Percentiles rank a stretch among this genome's conserved stretches.
phyloP scores from a whole-genome alignment of 192 early-diverging fungal genomes.

The Chytriomyces sp. region DNA sequence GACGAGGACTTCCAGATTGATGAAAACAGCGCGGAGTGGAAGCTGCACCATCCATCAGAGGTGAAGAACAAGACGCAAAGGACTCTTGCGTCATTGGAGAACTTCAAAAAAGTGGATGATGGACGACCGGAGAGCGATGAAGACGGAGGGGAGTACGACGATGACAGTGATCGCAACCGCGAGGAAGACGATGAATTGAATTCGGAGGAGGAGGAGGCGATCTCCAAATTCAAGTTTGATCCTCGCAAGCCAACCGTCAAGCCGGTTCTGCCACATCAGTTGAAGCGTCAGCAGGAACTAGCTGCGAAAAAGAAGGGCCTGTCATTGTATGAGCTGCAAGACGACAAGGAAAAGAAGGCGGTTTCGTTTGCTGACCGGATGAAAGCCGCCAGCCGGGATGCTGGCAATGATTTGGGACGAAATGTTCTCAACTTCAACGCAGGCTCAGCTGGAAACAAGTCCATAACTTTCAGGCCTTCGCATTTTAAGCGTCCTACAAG shows the following conservation, averaged over 20 bases:
- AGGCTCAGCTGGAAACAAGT: constrained; percentile 33
- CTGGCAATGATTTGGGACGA: neutral
- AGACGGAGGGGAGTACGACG: constrained; percentile 9
- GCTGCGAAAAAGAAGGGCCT: constrained; percentile 25
- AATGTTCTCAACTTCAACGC: constrained; percentile 3
- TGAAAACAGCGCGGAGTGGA: constrained; percentile 77
- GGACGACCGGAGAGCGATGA: constrained; percentile 16
- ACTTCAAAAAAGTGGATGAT: constrained; percentile 44
- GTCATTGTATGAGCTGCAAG: constrained; percentile 44
- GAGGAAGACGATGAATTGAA: constrained; percentile 21
- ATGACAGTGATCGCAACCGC: constrained; percentile 29
- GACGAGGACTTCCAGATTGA: constrained; percentile 93
- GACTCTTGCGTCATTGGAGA: constrained; percentile 26
- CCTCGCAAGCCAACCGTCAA: constrained; percentile 39
- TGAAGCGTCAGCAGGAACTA: constrained; percentile 12
- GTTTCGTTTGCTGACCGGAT: constrained; percentile 37
- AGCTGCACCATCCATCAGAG: constrained; percentile 67
- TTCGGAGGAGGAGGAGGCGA: constrained; percentile 14
- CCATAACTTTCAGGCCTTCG: constrained; percentile 45
- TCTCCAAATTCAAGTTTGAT: constrained; percentile 18
- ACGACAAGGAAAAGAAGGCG: neutral
- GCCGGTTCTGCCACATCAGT: constrained; percentile 31
- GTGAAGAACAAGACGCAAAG: constrained; percentile 26
- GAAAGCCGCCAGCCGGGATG: neutral
- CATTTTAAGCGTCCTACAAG: neutral